Evolutionary conservation across 805 yeast genomes (phyloP).

Genomic region (Wickerhamomyces subpelliculosus): DNA sequence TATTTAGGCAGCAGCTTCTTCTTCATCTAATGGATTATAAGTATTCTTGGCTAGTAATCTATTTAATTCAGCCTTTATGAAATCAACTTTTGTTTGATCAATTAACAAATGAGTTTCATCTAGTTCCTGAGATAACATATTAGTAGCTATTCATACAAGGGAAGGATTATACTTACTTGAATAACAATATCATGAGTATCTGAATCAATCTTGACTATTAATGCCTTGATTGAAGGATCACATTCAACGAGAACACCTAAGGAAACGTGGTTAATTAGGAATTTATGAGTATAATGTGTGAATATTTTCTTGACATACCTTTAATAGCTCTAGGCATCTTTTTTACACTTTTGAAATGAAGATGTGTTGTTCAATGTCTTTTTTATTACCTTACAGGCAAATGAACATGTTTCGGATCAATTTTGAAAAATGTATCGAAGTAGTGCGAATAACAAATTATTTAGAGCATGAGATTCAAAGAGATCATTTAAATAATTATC

Average conservation of each 20-base stretch:
- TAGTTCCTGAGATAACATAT: constrained; percentile 51
- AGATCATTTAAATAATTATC: too few species aligned
- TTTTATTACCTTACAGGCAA: too few species aligned
- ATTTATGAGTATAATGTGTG: too few species aligned
- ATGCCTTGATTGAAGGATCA: constrained; percentile 89
- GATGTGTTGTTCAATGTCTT: not conserved
- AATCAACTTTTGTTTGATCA: constrained; percentile 68
- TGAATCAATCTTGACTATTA: constrained; percentile 77
- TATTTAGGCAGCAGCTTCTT: constrained; percentile 32
- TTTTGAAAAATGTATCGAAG: too few species aligned
- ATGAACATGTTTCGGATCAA: too few species aligned
- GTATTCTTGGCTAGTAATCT: constrained; percentile 73
- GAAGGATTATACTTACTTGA: constrained; percentile 34
- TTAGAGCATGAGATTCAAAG: too few species aligned
- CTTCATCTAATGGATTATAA: constrained; percentile 78
- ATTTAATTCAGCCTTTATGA: constrained; percentile 72
- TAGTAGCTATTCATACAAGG: too few species aligned
- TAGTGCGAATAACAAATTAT: too few species aligned
- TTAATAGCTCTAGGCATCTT: constrained; percentile 48
- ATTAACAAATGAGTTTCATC: constrained; percentile 89
- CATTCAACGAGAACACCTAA: constrained; percentile 44
- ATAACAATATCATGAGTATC: constrained; percentile 65
- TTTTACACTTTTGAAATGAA: not conserved
- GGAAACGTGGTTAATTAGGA: constrained; percentile 20
- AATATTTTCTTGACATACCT: too few species aligned